These are phyloP conservation scores for Geranium brycei DNA, from an alignment of 345 rosid genomes.

Conservation along the genomic window DNA sequence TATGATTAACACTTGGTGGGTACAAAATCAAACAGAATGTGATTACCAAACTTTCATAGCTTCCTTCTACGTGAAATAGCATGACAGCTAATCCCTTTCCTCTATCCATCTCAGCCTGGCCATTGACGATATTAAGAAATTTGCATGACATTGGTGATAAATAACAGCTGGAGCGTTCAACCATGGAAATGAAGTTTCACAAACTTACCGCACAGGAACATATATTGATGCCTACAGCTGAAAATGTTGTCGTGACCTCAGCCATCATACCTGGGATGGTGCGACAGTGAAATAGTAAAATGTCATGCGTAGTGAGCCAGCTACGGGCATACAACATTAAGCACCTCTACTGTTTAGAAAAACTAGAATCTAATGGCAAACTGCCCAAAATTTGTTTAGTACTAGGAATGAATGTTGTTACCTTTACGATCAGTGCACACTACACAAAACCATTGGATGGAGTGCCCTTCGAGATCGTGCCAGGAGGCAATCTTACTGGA, in stretches of 20 bases:
- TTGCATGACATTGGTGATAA: background rate
- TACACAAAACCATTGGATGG: constrained; percentile 79
- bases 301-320: background rate
- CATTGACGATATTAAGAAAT: background rate
- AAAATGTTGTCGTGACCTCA: constrained; percentile 64
- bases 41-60: constrained; percentile 58
- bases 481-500: constrained; percentile 72
- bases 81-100: constrained; percentile 87
- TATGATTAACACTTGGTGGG: background rate
- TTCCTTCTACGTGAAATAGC: constrained; percentile 76
- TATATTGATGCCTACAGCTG: constrained; percentile 49
- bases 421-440: constrained; percentile 85
- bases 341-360: background rate
- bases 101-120: constrained; percentile 80
- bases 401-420: constrained; percentile 12
- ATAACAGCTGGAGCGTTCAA: background rate
- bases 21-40: background rate
- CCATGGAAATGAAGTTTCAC: background rate
- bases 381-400: background rate
- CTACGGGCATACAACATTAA: no score
- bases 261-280: constrained; percentile 66
- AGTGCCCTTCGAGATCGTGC: constrained; percentile 88
- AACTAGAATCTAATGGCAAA: background rate
- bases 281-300: background rate
- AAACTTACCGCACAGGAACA: constrained; percentile 83